Evolutionary conservation across 225 moss, liverwort and hornwort genomes (phyloP), one percentile per base, ranked within the genome.

Genomic region (Marchantia polymorpha): DNA sequence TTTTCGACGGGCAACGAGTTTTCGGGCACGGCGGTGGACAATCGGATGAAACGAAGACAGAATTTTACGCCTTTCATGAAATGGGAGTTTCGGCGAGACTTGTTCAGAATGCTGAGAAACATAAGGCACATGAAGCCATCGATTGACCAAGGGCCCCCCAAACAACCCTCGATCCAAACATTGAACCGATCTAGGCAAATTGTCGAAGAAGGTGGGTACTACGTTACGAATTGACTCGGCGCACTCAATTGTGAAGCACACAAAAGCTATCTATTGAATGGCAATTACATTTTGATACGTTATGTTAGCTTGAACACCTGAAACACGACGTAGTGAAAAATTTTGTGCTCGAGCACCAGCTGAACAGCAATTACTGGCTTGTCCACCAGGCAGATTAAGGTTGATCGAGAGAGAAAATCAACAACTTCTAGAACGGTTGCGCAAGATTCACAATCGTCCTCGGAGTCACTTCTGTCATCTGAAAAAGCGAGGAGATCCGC

Each of bases 401-500:
- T 76, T 77, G 39, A 87, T 87, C 50, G 87, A 87, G 80, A 64
- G 72, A 8, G 79, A 87, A 60, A 87, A 87, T 52, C 80, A 80
- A 63, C 72, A 84, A 64, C 68, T 87, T 80, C 47, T 87, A 26
- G 73, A 82, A 59, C 84, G 87, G 16, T 60, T 87, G 51, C 82
- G 84, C 5, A 84, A 82, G 11, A 87, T 87, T 80, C 84, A 87
- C 51, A 82, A 82, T 75, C 84, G 87, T 48, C 82, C 84, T 15
- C 79, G 12, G 61, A 87, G 84, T 60, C 82, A 87, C 59, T 87
- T 87, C 49, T 87, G 84, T 71, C 87, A 87, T 27, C 63, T 87
- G 73, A 87, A 87, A 73, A 87, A 79, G 69, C 79, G 73, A 82
- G 87, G 84, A n/a, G 87, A 69, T 13, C 84, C 82, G 15, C 79